Conservation (phyloP, 2,329 filamentous ascomycete genomes). For the Nectriaceae sp. region DNA sequence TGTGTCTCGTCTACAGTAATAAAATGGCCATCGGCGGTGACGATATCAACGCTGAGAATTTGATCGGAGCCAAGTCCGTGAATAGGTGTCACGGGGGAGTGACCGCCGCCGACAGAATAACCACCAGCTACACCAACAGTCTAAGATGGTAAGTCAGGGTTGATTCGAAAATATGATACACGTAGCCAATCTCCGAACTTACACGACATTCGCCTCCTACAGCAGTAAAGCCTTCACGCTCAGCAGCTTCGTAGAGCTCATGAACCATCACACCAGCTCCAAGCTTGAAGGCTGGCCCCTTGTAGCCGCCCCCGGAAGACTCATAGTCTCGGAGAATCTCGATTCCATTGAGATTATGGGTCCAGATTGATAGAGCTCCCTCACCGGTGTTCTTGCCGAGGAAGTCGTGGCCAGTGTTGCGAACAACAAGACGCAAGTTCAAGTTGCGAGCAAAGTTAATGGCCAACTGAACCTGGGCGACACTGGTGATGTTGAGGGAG, state of each 20-base stretch:
- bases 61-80: constrained; percentile 49
- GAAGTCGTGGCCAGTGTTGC: constrained; percentile 51
- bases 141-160: constrained; percentile 13
- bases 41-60: constrained; percentile 50
- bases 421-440: constrained; percentile 48
- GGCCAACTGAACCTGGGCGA: constrained; percentile 45
- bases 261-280: constrained; percentile 55
- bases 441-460: constrained; percentile 47
- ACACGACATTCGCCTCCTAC: constrained; percentile 53
- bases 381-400: constrained; percentile 59
- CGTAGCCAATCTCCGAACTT: no score
- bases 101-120: constrained; percentile 44
- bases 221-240: constrained; percentile 46
- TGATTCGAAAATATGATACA: background rate
- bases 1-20: constrained; percentile 41
- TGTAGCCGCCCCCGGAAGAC: constrained; percentile 29
- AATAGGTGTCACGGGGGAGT: constrained; percentile 47
- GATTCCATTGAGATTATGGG: constrained; percentile 51
- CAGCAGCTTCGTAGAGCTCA: constrained; percentile 53
- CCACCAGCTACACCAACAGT: constrained; percentile 31
- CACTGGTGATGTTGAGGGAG: constrained; percentile 41
- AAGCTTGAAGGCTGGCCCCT: constrained; percentile 53
- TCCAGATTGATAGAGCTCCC: constrained; percentile 58
- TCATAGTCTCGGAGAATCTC: constrained; percentile 25
- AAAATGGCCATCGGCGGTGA: constrained; percentile 46